Conservation (phyloP, 139 green algal genomes). For the Zygnema cylindricum region DNA sequence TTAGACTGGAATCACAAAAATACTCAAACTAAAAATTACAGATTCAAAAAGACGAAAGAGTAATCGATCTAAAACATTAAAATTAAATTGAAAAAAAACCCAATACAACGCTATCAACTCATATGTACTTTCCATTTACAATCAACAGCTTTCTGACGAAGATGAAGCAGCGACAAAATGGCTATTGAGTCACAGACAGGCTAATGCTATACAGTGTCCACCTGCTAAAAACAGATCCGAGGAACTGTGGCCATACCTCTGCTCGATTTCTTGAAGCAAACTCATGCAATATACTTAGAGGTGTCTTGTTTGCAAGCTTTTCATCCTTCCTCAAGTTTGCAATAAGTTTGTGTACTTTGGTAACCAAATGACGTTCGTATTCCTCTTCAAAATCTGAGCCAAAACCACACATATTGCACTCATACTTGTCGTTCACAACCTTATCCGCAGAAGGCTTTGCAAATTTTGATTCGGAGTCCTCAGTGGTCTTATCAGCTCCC, state of each 20-base stretch:
- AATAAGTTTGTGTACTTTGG: slow-evolving; percentile 37
- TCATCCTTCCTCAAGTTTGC: slow-evolving; percentile 34
- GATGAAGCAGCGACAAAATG: too few species aligned
- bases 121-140: too few species aligned
- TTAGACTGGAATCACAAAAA: too few species aligned
- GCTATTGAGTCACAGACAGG: too few species aligned
- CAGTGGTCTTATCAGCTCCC: neutral
- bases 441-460: neutral
- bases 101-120: too few species aligned
- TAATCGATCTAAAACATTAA: too few species aligned
- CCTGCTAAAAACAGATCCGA: neutral
- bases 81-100: too few species aligned
- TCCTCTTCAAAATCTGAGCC: slow-evolving; percentile 37
- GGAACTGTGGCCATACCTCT: slow-evolving; percentile 11
- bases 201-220: neutral
- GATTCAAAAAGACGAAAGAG: too few species aligned
- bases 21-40: too few species aligned
- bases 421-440: neutral
- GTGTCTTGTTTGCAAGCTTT: slow-evolving; percentile 58
- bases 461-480: neutral
- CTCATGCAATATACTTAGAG: slow-evolving; percentile 54
- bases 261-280: slow-evolving; percentile 41
- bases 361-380: slow-evolving; percentile 31
- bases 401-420: slow-evolving; percentile 54
- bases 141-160: too few species aligned